Base-by-base conservation (phyloP, 2,329 filamentous ascomycete genomes). In the Apiospora pterosperma region DNA sequence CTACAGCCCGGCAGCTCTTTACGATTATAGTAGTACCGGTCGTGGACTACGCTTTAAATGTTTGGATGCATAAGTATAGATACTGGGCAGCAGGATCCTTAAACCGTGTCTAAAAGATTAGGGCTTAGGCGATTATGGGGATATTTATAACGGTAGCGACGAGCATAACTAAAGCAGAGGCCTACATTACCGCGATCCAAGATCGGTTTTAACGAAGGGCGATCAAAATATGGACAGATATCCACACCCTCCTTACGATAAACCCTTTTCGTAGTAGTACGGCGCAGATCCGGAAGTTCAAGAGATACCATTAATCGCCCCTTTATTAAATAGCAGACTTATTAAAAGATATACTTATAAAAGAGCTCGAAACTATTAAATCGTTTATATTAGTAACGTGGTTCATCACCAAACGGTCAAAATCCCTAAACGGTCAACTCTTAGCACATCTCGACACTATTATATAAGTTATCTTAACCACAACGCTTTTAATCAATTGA, bases 261-360 rank as follows among this genome's bases (percentile, higher is more conserved):
- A 61, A 72, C 48, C 69, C 69, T 25, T 66, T 71, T 60, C 48
- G 41, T 59, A 65, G n/a, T n/a, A n/a, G n/a, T n/a, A n/a, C 59
- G 62, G 58, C 28, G 5, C 28, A 28, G 5, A 59, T 63, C 59
- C 36, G 58, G 55, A 62, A 59, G 21, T 63, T 62, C 16, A 38
- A 38, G 16, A 42, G 65, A 48, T 68, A 65, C n/a, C n/a, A n/a
- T n/a, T 16, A 34, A 2, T 68, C 63, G 55, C 65, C 65, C 36
- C n/a, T 68, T 3, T 60, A 68, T 28, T 61, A 65, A 48, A 65
- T 68, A 28, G 63, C 66, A 28, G 36, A 23, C 25, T 55, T 39
- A n/a, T 14, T 48, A 7, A 38, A 63, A 19, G 62, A 58, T 44
- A 23, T 63, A 44, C 62, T 48, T 61, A 44, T 62, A 38, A 38